Percentiles rank a stretch among this genome's conserved stretches.
Evolutionary conservation across 108 stramenopile genomes (phyloP).

Genomic region (Pseudonitzschia delicatissima): DNA sequence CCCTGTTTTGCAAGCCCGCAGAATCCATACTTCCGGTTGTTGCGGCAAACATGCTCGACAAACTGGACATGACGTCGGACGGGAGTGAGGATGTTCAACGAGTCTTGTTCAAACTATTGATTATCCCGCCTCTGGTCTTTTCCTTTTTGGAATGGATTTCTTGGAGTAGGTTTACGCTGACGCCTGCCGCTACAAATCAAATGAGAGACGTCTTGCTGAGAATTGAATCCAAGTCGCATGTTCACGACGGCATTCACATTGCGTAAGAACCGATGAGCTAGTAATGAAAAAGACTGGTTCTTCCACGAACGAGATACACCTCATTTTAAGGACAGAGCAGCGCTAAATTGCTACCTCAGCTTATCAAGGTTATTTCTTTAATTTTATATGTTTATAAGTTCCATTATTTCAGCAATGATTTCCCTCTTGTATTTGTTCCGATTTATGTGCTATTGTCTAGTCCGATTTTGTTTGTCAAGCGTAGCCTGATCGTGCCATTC

Average conservation of each 20-base stretch:
- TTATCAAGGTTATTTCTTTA: too few species aligned
- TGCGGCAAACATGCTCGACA: conserved; percentile 32
- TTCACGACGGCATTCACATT: background rate
- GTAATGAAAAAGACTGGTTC: too few species aligned
- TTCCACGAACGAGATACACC: too few species aligned
- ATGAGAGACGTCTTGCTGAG: conserved; percentile 26
- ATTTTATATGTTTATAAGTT: too few species aligned
- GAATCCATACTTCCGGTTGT: conserved; percentile 41
- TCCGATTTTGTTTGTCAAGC: too few species aligned
- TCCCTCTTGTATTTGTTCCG: background rate
- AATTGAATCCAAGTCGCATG: background rate
- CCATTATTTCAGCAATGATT: too few species aligned
- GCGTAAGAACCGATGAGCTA: background rate
- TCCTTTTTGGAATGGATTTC: conserved; percentile 39
- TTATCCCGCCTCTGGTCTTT: conserved; percentile 45
- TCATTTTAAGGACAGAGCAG: too few species aligned
- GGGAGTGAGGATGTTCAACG: conserved; percentile 17
- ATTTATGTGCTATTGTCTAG: background rate
- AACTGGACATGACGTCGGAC: conserved; percentile 21
- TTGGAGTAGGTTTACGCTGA: conserved; percentile 44
- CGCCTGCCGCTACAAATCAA: conserved; percentile 20
- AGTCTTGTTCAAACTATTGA: conserved; percentile 39
- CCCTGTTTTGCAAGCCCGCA: conserved; percentile 54
- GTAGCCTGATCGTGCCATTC: conserved; percentile 28
- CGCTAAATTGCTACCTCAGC: too few species aligned